Percentiles rank a stretch among this genome's conserved stretches.
phyloP scores from a whole-genome alignment of 2,329 filamentous ascomycete genomes.

The Trichoderma semiorbis region DNA sequence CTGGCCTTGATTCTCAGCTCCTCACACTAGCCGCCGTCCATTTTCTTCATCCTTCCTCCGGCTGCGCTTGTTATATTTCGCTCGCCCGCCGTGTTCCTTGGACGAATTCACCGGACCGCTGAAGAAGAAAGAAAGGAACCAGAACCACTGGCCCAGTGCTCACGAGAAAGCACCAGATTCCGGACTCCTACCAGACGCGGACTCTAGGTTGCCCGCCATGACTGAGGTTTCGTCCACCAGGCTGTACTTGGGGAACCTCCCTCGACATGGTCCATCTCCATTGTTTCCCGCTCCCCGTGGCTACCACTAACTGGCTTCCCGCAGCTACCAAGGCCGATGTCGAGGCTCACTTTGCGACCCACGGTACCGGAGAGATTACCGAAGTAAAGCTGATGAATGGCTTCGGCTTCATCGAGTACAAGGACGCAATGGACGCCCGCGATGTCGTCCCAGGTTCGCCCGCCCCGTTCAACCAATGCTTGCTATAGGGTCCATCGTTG shows the following conservation, averaged over 20 bases:
- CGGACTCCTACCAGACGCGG: neutral
- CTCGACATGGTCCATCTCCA: slow-evolving; percentile 73
- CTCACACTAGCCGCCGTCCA: neutral
- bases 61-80: neutral
- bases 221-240: slow-evolving; percentile 90
- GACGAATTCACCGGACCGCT: slow-evolving; percentile 7
- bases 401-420: slow-evolving; percentile 99
- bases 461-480: neutral
- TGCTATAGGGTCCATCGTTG: neutral
- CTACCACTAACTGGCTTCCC: slow-evolving; percentile 45
- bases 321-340: slow-evolving; percentile 95
- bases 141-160: neutral
- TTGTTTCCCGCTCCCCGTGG: slow-evolving; percentile 28
- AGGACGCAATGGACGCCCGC: slow-evolving; percentile 95
- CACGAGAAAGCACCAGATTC: neutral
- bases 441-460: slow-evolving; percentile 93
- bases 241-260: slow-evolving; percentile 96
- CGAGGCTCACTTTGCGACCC: slow-evolving; percentile 89
- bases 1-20: neutral
- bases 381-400: slow-evolving; percentile 99
- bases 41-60: neutral
- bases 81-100: neutral
- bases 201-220: slow-evolving; percentile 48
- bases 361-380: slow-evolving; percentile 95
- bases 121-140: neutral